Evolutionary conservation across 371 early-diverging fungal species (phyloP).

Genomic region (Lichtheimia ramosa): DNA sequence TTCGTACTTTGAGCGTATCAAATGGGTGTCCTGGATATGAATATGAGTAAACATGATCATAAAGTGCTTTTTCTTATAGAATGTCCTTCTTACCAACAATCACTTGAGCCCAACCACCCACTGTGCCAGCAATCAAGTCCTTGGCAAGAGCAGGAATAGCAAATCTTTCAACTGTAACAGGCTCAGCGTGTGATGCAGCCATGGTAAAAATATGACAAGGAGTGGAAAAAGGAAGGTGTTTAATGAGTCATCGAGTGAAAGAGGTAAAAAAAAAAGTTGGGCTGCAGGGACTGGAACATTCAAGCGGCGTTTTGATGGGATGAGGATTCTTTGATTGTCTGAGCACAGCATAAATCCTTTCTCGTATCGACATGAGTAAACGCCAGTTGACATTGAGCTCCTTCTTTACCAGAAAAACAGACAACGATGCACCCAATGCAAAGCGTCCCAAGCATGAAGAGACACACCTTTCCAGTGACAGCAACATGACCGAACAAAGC

Average conservation of each 20-base stretch:
- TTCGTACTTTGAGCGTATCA: conserved; percentile 80
- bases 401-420: conserved; percentile 18
- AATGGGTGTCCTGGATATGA: conserved; percentile 65
- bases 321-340: no score
- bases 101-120: conserved; percentile 88
- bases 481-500: background rate
- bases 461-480: background rate
- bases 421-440: background rate
- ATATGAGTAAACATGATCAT: background rate
- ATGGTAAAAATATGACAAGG: conserved; percentile 1
- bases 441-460: conserved; percentile 2
- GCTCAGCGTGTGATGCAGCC: background rate
- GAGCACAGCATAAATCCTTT: no score
- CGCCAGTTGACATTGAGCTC: conserved; percentile 28
- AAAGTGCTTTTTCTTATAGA: no score
- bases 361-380: conserved; percentile 18
- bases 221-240: background rate
- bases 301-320: background rate
- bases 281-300: no score
- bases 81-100: conserved; percentile 62
- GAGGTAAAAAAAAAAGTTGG: background rate
- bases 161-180: background rate
- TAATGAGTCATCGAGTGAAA: background rate
- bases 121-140: conserved; percentile 81
- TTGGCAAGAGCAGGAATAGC: conserved; percentile 54